Base-by-base conservation (phyloP, 768 basidiomycete species). In the Pisolithus microcarpus region DNA sequence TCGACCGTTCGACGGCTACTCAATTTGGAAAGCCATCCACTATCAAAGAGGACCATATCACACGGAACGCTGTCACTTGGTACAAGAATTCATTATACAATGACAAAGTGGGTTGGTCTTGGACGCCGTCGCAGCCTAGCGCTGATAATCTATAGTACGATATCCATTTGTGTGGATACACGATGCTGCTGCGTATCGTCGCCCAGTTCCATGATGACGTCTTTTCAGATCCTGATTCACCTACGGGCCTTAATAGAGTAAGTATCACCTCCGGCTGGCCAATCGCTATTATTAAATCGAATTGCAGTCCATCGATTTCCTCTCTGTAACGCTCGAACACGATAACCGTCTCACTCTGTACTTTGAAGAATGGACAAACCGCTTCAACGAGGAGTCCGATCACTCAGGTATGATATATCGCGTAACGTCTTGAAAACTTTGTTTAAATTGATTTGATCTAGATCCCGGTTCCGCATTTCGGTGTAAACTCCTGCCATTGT, bases 21-120 rank as follows among this genome's bases (percentile, higher is more conserved):
- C 86, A 92, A 63, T 89, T 91, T 63, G 92, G 91, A 4, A 92
- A 92, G 66, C 89, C 91, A 2, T 84, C 84, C 11, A 91, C 89
- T 8, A 84, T 94, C 62, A 85, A 86, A 58, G 91, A 92, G 59
- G 89, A 93, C 61, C 84, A 77, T 50, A 80, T 86, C 56, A 80
- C 87, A 48, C 78, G 90, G 30, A 78, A 81, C 59, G 81, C 82
- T 6, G 75, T 73, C 31, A 80, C 85, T 38, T 91, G 87, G 87
- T 90, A 89, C 63, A 83, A 77, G 63, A 77, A 73, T 53, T 87
- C 82, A 2, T 71, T 72, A 60, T 81, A 80, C 61, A 82, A 82
- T 56, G 74, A 75, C 59, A 65, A 74, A 45, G 85, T 84, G 58
- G 43, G 70, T 60, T 18, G 9, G 9, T 3, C 38, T 11, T 28